phyloP scores from a whole-genome alignment of 148 eudicot species.

The Spergularia bocconei region DNA sequence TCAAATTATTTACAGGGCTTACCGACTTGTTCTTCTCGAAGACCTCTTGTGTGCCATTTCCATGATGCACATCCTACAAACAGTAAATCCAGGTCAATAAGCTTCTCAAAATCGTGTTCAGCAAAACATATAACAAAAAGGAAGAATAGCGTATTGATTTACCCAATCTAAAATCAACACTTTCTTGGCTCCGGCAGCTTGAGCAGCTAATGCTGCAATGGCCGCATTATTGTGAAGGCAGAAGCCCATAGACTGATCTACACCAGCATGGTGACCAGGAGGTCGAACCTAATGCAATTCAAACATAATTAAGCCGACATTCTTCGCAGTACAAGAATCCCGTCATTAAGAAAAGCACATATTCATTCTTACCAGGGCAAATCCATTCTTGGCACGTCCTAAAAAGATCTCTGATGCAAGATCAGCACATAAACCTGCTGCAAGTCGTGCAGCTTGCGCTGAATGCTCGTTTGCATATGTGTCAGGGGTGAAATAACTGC shows the following conservation, averaged over 20 bases:
- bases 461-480: slow-evolving; percentile 97
- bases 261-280: slow-evolving; percentile 99
- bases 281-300: slow-evolving; percentile 74
- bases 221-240: slow-evolving; percentile 99
- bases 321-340: not conserved
- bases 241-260: slow-evolving; percentile 90
- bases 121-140: not conserved
- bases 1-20: slow-evolving; percentile 19
- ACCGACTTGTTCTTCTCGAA: slow-evolving; percentile 84
- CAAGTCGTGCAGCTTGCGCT: slow-evolving; percentile 90
- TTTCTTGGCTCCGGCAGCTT: slow-evolving; percentile 84
- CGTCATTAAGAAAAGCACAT: slow-evolving; percentile 9
- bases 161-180: slow-evolving; percentile 96
- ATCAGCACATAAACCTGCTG: slow-evolving; percentile 97
- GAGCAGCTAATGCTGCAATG: slow-evolving; percentile 88
- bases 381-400: slow-evolving; percentile 85
- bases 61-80: slow-evolving; percentile 97
- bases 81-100: not conserved
- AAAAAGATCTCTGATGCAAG: slow-evolving; percentile 75
- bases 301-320: not conserved
- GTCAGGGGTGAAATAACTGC: slow-evolving; percentile 94
- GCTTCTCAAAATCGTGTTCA: slow-evolving; percentile 10
- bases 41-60: slow-evolving; percentile 98
- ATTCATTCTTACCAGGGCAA: slow-evolving; percentile 73
- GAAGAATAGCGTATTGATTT: slow-evolving; percentile 22